These are phyloP conservation scores for Melocanna baccifera DNA, from an alignment of 176 grass and related monocot species.

Conservation along the genomic window DNA sequence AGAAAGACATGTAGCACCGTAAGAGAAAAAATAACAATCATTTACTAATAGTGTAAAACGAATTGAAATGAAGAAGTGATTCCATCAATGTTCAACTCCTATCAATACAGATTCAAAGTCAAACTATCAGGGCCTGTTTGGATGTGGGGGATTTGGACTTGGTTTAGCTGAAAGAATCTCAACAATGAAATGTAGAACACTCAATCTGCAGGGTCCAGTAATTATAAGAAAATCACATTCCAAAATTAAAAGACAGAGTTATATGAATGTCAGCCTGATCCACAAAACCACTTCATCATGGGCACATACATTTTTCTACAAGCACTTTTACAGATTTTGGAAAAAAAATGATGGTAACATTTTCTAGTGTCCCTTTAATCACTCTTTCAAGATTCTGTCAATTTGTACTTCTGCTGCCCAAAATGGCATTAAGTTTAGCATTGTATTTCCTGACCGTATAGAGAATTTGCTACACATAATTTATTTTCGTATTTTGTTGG, in stretches of 20 bases:
- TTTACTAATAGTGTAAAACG: not conserved
- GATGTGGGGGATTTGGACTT: not conserved
- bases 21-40: constrained; percentile 11
- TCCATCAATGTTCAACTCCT: not conserved
- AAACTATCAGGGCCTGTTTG: not conserved
- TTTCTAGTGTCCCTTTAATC: not conserved
- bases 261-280: not conserved
- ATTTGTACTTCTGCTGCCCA: not conserved
- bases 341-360: not conserved
- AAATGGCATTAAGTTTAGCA: not conserved
- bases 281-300: not conserved
- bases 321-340: not conserved
- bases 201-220: constrained; percentile 22
- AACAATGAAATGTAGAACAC: not conserved
- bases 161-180: constrained; percentile 9
- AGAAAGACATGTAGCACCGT: constrained; percentile 36
- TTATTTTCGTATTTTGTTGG: not conserved
- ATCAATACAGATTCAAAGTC: constrained; percentile 15
- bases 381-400: not conserved
- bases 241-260: not conserved
- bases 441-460: not conserved
- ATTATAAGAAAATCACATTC: not conserved
- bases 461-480: not conserved
- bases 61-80: not conserved
- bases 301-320: constrained; percentile 21